A percentile compares a stretch with the other conserved stretches of the same genome.
Conservation (phyloP, 768 basidiomycete genomes). For the Cystobasidium ongulense region DNA sequence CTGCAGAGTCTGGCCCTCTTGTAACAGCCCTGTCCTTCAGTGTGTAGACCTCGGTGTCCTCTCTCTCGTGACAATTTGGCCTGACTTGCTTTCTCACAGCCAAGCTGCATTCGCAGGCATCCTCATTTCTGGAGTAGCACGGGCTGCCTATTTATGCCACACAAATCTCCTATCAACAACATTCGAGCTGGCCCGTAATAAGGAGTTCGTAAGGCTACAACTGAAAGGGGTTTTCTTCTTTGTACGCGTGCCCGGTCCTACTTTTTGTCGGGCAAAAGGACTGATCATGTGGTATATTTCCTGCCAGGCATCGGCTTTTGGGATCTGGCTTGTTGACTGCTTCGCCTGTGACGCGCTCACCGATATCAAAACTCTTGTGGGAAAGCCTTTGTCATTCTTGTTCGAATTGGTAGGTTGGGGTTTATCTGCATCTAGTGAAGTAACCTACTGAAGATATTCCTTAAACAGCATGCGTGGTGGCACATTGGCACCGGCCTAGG, state of each 20-base stretch:
- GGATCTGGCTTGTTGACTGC: constrained; percentile 29
- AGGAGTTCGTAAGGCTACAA: neutral
- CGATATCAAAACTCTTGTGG: neutral
- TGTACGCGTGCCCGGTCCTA: neutral
- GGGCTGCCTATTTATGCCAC: constrained; percentile 15
- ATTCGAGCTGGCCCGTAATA: constrained; percentile 16
- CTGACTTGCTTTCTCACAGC: neutral
- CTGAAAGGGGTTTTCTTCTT: neutral
- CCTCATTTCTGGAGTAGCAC: neutral
- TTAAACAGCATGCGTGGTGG: constrained; percentile 26
- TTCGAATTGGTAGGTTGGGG: constrained; percentile 11
- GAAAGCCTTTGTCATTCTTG: constrained; percentile 15
- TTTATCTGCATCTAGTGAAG: too few relatives aligned
- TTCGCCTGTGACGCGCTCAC: constrained; percentile 10
- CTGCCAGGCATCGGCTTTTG: neutral
- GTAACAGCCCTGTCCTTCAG: constrained; percentile 21
- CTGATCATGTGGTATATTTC: neutral
- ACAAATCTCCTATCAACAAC: constrained; percentile 6
- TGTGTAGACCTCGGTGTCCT: neutral
- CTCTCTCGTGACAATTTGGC: neutral
- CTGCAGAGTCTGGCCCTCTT: too few relatives aligned
- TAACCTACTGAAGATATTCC: neutral
- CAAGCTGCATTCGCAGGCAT: constrained; percentile 24
- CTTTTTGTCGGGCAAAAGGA: neutral
- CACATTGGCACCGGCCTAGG: constrained; percentile 19